Conservation (phyloP, 257 asterid species). For the Solanum chmielewskii region DNA sequence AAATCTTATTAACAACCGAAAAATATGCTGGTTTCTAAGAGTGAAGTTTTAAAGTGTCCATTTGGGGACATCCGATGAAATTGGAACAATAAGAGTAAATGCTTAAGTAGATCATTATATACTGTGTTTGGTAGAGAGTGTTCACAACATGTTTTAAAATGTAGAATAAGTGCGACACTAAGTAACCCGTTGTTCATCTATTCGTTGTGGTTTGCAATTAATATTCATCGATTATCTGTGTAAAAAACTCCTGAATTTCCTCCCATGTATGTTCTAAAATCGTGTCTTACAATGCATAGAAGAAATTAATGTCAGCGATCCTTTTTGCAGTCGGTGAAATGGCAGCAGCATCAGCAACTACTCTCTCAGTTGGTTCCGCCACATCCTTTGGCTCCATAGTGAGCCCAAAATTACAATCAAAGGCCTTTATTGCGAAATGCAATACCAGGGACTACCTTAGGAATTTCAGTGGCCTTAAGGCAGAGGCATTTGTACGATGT, state of each 20-base stretch:
- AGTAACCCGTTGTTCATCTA: background rate
- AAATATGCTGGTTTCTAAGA: background rate
- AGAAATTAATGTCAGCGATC: background rate
- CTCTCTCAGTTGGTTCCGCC: constrained; percentile 4
- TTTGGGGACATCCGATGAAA: background rate
- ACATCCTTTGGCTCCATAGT: background rate
- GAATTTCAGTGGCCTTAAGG: constrained; percentile 3
- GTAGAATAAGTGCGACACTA: background rate
- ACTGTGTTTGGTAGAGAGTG: background rate
- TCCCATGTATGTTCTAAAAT: background rate
- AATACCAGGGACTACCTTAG: background rate
- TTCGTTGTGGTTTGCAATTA: background rate
- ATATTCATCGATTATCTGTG: background rate
- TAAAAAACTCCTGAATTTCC: background rate
- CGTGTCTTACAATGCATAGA: background rate
- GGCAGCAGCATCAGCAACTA: constrained; percentile 11
- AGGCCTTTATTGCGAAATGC: background rate
- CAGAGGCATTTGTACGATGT: background rate
- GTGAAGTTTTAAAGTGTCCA: background rate
- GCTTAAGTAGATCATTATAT: background rate
- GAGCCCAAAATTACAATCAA: constrained; percentile 2
- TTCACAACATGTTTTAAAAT: background rate
- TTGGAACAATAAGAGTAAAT: background rate
- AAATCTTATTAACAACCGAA: background rate
- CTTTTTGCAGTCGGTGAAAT: background rate